Evolutionary conservation across 768 basidiomycete genomes (phyloP), one percentile per base, ranked within the genome.

Genomic region (Lanmaoa pseudosensibilis): DNA sequence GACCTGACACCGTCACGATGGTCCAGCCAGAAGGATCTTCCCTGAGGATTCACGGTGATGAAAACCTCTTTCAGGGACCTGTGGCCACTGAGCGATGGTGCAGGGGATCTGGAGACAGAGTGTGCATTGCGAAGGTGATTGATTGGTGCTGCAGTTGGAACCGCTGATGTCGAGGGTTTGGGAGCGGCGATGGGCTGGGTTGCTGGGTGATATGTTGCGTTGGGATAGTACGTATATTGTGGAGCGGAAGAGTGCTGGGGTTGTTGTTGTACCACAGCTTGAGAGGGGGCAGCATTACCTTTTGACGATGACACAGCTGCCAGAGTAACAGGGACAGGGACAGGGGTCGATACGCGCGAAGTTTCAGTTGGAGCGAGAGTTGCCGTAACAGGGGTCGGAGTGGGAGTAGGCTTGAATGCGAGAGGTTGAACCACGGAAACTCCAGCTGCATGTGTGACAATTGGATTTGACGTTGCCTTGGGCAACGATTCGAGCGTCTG

Each of bases 1-100:
- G 73, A 82, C 65, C 80, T 83, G 46, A 92, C 91, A 5, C 90
- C 88, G 50, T 90, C 87, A 41, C 77, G 77, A 53, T 83, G 73
- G 63, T 90, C 84, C 32, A 93, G 74, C 32, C 73, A 74, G 38
- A 92, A 70, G 19, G 74, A 74, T 39, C 91, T 77, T 32, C 81
- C 84, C 11, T 71, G 73, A 12, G 90, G 90, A 46, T 84, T 75
- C n/a, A 84, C 78, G 38, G 71, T 74, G 53, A 87, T 65, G n/a
- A 68, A 75, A 36, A 87, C 76, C 38, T 75, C 76, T 58, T 80
- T 81, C 56, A 90, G 71, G 52, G 78, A 82, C 52, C 79, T 79
- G 46, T 65, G 63, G 7, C 73, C 67, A 60, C 55, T 64, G n/a
- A 69, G 46, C n/a, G 67, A 63, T 34, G 73, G 69, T 13, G 67